Evolutionary conservation across 192 early-diverging fungal species (phyloP), one percentile per base, ranked within the genome.

Genomic region (Coemansia sp.): DNA sequence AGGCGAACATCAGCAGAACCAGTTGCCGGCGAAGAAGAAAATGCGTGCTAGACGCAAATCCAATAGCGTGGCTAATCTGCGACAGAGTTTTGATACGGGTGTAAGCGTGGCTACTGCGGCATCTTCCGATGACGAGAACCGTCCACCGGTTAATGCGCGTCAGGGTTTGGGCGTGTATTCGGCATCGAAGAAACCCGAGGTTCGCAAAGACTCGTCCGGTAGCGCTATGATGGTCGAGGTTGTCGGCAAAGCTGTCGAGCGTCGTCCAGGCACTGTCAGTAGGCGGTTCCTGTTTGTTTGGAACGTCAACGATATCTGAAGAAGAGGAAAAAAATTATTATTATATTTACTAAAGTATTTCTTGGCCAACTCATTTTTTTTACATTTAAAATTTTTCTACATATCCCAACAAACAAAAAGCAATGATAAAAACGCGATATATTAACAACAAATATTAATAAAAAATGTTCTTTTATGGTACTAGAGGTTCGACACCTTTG

Each of bases 211-310:
- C 55, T 75, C 73, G n/a, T 70, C 73, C n/a, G 79, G 61, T 5
- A 81, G 79, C 74, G 76, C 74, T 0, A 74, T 76, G 14, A 70
- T 63, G 41, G 61, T 81, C 22, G 70, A 81, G 51, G 79, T 81
- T 2, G 74, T 81, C 4, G 79, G 74, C 56, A 72, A 66, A 28
- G 71, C 79, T 22, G 75, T 62, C 73, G 79, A 81, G 57, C 79
- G 74, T n/a, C 79, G 79, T 1, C 71, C 67, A 0, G 80, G 80
- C 52, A 83, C 74, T 0, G 80, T 83, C 52, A 78, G 69, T 39
- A 75, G 80, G 4, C 68, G 80, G 14, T 83, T 77, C 72, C 67
- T 83, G 15, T 83, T 83, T 77, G 80, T 83, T 0, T 83, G 80
- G 80, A 83, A 78, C 55, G 45, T 78, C 60, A 76, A 69, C 53